A percentile compares a stretch with the other conserved stretches of the same genome.
Evolutionary conservation across 495 filamentous ascomycete species (phyloP).

Genomic region (Penicillium turbatum): DNA sequence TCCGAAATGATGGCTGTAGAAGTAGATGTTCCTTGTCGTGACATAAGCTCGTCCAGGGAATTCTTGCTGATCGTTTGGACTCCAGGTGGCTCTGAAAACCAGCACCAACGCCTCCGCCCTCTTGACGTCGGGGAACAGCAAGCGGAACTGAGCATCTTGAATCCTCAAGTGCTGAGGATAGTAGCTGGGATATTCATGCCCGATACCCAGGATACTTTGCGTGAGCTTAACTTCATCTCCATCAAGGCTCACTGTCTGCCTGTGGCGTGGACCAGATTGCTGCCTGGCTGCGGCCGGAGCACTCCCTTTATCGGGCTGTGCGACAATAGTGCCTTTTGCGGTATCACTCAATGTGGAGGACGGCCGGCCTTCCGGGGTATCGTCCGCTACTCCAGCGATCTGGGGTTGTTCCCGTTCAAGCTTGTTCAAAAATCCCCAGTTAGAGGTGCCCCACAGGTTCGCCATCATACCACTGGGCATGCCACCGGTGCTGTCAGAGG

Average conservation of each 20-base stretch:
- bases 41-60: constrained; percentile 87
- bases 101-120: constrained; percentile 73
- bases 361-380: constrained; percentile 17
- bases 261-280: constrained; percentile 47
- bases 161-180: constrained; percentile 80
- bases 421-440: constrained; percentile 74
- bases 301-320: constrained; percentile 18
- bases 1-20: constrained; percentile 94
- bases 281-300: constrained; percentile 8
- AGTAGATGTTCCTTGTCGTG: constrained; percentile 81
- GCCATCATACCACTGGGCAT: constrained; percentile 83
- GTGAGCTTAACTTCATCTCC: constrained; percentile 47
- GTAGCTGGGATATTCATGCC: constrained; percentile 66
- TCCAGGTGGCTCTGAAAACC: constrained; percentile 72
- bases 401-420: constrained; percentile 55
- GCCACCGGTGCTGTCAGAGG: constrained; percentile 57
- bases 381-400: constrained; percentile 35
- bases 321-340: constrained; percentile 19
- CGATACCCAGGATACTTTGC: constrained; percentile 32
- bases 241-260: constrained; percentile 79
- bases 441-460: constrained; percentile 85
- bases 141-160: constrained; percentile 88
- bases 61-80: constrained; percentile 70
- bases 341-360: constrained; percentile 31
- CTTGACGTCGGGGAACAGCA: constrained; percentile 79